Conservation (phyloP, 2,329 filamentous ascomycete species). For the Curvularia spicifera region DNA sequence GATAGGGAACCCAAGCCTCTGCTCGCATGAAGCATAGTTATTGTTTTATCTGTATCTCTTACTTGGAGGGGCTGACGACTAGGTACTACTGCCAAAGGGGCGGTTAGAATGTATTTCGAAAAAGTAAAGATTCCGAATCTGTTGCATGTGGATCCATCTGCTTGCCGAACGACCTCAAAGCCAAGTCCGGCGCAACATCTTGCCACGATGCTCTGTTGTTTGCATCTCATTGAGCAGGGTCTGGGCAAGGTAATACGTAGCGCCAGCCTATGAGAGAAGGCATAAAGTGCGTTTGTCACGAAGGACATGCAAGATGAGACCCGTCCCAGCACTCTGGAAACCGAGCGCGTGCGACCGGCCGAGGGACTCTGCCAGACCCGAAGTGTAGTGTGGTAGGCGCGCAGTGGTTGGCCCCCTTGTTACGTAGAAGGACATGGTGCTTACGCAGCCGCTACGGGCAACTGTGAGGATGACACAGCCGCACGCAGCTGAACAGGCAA, state of each 20-base stretch:
- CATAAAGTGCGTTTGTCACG: background rate
- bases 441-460: conserved; percentile 41
- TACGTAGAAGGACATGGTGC: background rate
- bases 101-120: background rate
- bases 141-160: background rate
- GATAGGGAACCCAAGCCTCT: too few species aligned
- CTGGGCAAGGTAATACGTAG: background rate
- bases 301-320: background rate
- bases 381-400: background rate
- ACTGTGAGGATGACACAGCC: conserved; percentile 12
- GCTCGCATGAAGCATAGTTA: too few species aligned
- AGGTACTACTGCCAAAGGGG: background rate
- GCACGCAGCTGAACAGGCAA: conserved; percentile 11
- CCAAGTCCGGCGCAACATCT: background rate
- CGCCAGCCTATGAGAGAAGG: background rate
- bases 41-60: too few species aligned
- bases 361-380: background rate
- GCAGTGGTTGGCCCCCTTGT: conserved; percentile 7
- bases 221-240: background rate
- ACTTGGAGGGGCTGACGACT: background rate
- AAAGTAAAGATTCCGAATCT: background rate
- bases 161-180: background rate
- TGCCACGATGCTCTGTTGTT: background rate
- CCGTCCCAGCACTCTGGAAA: background rate
- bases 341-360: background rate